These are phyloP conservation scores for Linum usitatissimum DNA, from an alignment of 345 rosid genomes.

Conservation along the genomic window DNA sequence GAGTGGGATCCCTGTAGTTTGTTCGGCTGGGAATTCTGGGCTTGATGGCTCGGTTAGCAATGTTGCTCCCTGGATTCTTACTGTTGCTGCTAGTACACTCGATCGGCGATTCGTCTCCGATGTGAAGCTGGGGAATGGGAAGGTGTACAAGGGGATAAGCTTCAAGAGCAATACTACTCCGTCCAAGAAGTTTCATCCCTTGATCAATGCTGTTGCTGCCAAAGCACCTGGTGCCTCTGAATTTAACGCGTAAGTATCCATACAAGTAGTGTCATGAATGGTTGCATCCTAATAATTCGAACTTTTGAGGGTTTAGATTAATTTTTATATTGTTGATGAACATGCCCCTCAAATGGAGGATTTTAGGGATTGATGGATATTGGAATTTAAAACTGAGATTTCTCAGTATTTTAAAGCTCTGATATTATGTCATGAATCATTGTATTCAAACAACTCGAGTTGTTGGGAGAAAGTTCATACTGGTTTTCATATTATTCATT, in stretches of 20 bases:
- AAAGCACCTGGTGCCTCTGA: conserved; percentile 37
- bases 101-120: conserved; percentile 39
- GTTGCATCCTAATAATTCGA: no score
- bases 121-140: conserved; percentile 27
- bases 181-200: conserved; percentile 13
- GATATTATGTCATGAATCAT: no score
- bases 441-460: no score
- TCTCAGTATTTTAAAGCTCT: no score
- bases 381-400: no score
- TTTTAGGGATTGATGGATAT: no score
- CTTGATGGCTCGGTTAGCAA: conserved; percentile 37
- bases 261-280: no score
- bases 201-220: conserved; percentile 32
- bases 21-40: conserved; percentile 49
- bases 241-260: conserved; percentile 39
- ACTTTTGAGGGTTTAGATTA: no score
- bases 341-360: no score
- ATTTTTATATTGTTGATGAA: no score
- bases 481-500: no score
- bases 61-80: conserved; percentile 53
- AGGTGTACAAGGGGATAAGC: not conserved
- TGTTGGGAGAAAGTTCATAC: no score
- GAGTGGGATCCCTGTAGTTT: conserved; percentile 39
- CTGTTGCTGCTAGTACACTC: conserved; percentile 42
- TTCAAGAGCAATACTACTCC: not conserved